Conservation (phyloP, 441 rosid species). For the Biscutella laevigata region DNA sequence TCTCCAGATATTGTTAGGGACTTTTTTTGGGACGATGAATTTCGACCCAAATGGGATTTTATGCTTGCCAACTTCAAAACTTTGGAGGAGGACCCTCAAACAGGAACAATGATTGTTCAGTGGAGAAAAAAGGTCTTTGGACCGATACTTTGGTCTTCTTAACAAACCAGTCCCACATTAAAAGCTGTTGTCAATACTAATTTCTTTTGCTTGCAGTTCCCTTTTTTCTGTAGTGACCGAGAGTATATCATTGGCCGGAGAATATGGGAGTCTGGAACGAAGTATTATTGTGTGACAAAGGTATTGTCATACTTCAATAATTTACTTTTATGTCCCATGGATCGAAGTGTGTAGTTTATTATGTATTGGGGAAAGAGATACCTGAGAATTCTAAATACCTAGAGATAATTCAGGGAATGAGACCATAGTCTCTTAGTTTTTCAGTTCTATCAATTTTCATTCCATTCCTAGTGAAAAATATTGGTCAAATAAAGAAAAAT, state of each 20-base stretch:
- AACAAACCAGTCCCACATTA: neutral
- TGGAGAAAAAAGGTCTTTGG: slow-evolving; percentile 79
- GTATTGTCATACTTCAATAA: slow-evolving; percentile 27
- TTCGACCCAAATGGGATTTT: slow-evolving; percentile 89
- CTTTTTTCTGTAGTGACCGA: slow-evolving; percentile 93
- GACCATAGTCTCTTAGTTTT: neutral
- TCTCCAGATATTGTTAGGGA: slow-evolving; percentile 80
- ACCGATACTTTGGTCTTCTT: slow-evolving; percentile 7
- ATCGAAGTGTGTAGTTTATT: neutral
- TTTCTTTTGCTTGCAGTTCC: slow-evolving; percentile 54
- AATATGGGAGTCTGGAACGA: slow-evolving; percentile 82
- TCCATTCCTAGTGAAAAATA: neutral
- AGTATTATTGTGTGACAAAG: slow-evolving; percentile 83
- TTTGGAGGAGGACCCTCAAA: slow-evolving; percentile 57
- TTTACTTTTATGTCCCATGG: neutral
- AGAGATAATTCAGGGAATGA: neutral
- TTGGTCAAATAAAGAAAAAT: neutral
- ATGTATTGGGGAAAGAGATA: neutral
- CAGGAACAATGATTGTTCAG: slow-evolving; percentile 69
- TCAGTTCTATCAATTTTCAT: neutral
- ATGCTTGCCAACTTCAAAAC: slow-evolving; percentile 71
- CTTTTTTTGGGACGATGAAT: slow-evolving; percentile 97
- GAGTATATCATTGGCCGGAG: slow-evolving; percentile 83
- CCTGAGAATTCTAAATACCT: neutral
- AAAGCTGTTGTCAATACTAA: neutral